Evolutionary conservation across 441 rosid species (phyloP).

Genomic region (Pelargonium cotyledonis): DNA sequence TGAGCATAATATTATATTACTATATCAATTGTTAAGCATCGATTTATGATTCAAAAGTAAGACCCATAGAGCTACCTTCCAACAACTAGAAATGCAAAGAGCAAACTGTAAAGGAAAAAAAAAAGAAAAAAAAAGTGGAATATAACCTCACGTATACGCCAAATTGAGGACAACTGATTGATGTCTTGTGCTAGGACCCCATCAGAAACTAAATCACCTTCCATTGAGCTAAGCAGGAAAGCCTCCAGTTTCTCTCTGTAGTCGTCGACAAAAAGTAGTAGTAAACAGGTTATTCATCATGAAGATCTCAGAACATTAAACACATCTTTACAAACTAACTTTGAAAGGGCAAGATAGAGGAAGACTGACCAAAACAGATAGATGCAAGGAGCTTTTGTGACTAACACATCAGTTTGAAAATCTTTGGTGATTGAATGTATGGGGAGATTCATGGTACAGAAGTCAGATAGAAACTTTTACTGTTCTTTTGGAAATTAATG

Average conservation of each 20-base stretch:
- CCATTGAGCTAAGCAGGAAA: slow-evolving; percentile 66
- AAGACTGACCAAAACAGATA: background rate
- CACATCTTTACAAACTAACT: too few species aligned
- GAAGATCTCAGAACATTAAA: too few species aligned
- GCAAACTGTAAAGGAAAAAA: background rate
- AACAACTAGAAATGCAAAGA: background rate
- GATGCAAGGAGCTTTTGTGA: background rate
- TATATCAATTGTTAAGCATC: background rate
- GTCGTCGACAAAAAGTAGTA: slow-evolving; percentile 14
- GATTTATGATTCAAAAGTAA: slow-evolving; percentile 9
- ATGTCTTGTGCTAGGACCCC: slow-evolving; percentile 92
- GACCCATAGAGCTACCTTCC: slow-evolving; percentile 10
- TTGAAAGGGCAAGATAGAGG: too few species aligned
- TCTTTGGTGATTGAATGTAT: background rate
- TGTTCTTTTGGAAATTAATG: slow-evolving; percentile 6
- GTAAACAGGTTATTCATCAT: background rate
- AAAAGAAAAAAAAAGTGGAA: slow-evolving; percentile 18
- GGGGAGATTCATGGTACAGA: background rate
- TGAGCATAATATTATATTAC: too few species aligned
- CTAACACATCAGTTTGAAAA: background rate
- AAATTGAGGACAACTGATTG: slow-evolving; percentile 79
- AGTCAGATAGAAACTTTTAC: background rate
- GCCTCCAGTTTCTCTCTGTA: slow-evolving; percentile 90
- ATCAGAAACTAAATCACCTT: slow-evolving; percentile 76
- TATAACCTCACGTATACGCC: slow-evolving; percentile 87